These are phyloP conservation scores for Hibiscus trionum DNA, from an alignment of 345 rosid species.

Conservation along the genomic window DNA sequence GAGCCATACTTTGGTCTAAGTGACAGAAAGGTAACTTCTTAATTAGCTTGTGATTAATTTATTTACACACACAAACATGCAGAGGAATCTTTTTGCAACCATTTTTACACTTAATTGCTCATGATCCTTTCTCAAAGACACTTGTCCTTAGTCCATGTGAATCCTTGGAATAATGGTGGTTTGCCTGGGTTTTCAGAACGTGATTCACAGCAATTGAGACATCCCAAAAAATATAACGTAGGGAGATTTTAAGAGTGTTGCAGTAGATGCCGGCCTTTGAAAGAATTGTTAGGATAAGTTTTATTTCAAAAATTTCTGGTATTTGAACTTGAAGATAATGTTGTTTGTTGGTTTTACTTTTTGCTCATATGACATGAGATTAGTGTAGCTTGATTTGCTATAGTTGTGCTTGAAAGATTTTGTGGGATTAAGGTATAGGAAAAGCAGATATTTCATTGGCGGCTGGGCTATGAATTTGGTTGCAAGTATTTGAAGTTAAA, in stretches of 20 bases:
- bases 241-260: background rate
- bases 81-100: background rate
- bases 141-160: background rate
- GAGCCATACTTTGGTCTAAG: constrained; percentile 62
- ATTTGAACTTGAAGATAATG: background rate
- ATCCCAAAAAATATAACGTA: background rate
- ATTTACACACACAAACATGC: background rate
- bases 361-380: background rate
- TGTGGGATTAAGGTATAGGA: background rate
- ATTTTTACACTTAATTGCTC: background rate
- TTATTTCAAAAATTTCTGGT: background rate
- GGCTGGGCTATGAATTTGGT: background rate
- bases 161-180: background rate
- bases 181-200: background rate
- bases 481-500: background rate
- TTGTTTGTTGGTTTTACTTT: background rate
- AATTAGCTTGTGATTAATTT: background rate
- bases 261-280: background rate
- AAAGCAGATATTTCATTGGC: background rate
- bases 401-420: background rate
- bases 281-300: background rate
- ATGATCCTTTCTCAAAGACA: background rate
- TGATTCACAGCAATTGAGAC: background rate
- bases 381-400: background rate
- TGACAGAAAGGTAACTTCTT: constrained; percentile 42